Evolutionary conservation across 306 rosid genomes (phyloP).

Genomic region (Dryas drummondii): DNA sequence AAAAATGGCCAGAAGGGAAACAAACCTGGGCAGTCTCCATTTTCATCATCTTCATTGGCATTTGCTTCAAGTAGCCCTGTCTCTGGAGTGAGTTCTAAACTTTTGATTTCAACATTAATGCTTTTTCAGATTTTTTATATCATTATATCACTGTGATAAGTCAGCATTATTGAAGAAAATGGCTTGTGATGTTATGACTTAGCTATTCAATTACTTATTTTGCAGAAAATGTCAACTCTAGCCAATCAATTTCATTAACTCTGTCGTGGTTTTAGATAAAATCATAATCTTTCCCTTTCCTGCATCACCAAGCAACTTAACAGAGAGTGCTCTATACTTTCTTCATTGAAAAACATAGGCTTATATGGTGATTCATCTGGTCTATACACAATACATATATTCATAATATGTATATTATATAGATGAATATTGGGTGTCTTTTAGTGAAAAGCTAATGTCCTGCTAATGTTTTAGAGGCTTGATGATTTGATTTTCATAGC

Average conservation of each 20-base stretch:
- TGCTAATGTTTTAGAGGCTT: background rate
- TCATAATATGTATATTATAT: no score
- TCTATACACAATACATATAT: background rate
- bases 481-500: background rate
- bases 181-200: constrained; percentile 11
- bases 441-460: background rate
- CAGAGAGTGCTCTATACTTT: background rate
- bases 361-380: background rate
- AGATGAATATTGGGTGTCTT: background rate
- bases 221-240: background rate
- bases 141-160: background rate
- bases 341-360: background rate
- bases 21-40: constrained; percentile 66
- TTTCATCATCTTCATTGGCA: constrained; percentile 72
- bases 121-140: background rate
- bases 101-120: background rate
- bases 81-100: constrained; percentile 67
- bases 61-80: constrained; percentile 75
- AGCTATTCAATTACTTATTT: background rate
- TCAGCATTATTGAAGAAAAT: background rate
- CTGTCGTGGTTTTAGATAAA: background rate
- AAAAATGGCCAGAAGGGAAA: constrained; percentile 49
- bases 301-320: background rate
- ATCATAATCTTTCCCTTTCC: background rate
- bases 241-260: background rate